Evolutionary conservation across 352 stramenopile genomes (phyloP), one percentile per base, ranked within the genome.

Genomic region (Phytophthora pseudosyringae): DNA sequence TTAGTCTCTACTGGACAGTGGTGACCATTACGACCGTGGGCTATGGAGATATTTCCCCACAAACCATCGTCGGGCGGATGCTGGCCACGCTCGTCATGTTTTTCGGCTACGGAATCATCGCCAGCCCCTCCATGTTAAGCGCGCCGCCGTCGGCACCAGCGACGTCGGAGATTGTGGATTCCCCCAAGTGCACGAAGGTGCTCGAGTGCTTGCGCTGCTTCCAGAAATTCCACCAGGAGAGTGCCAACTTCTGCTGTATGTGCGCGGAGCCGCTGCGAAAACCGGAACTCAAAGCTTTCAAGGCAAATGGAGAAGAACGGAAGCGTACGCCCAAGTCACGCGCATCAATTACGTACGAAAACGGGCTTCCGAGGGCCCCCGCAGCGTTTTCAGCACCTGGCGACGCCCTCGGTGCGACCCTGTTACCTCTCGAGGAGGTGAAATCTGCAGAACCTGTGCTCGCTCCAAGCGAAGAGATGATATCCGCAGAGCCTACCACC

Each of bases 21-120:
- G 86, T 94, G 47, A 95, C 86, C 7, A 90, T 95, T 60, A 94
- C 86, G 15, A 95, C 86, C 0, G 86, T 95, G 38, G 86, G 86
- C 1, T 93, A 93, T 50, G 86, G 86, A 9, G 86, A 95, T 58
- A 93, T 95, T 33, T 83, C 83, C 0, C 86, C 86, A 1, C 69
- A 90, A 33, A 91, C 86, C 0, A 83, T 93, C n/a, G 69, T 89
- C 0, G 86, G 86, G 1, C 86, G 86, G 18, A 84, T 95, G 48
- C 48, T 95, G 10, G 86, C 85, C 25, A 93, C 83, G 0, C 35
- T 92, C 9, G 86, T 94, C 45, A 94, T 94, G 86, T 91, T 94
- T 71, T 67, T 81, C 13, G 85, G 85, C 53, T 94, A 94, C 66
- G 86, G 86, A n/a, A 80, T 94, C 54, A 93, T 93, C 39, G 86